phyloP scores from a whole-genome alignment of 352 stramenopile species.

The Globisporangium camurandrum region DNA sequence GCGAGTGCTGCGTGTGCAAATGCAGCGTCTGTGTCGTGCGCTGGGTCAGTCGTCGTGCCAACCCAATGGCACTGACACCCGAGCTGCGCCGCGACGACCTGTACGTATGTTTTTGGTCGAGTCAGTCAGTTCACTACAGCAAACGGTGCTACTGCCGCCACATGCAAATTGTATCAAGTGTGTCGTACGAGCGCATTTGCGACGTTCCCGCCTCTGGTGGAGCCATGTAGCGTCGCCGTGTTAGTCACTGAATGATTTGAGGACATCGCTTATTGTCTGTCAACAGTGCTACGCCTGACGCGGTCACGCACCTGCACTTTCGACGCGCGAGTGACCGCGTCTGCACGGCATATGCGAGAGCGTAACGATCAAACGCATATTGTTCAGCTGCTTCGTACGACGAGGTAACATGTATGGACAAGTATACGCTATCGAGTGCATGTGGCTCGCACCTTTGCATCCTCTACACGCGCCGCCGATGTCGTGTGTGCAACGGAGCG shows the following conservation, averaged over 20 bases:
- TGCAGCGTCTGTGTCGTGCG: conserved; percentile 38
- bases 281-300: neutral
- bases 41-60: conserved; percentile 47
- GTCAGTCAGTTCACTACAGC: neutral
- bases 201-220: conserved; percentile 63
- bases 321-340: conserved; percentile 34
- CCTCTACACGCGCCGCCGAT: conserved; percentile 20
- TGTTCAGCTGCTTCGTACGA: too few species aligned
- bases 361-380: too few species aligned
- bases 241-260: neutral
- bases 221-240: too few species aligned
- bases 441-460: conserved; percentile 68
- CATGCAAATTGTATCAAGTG: too few species aligned
- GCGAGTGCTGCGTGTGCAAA: conserved; percentile 43
- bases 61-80: conserved; percentile 47
- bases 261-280: neutral
- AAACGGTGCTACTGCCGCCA: neutral
- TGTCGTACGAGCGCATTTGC: conserved; percentile 45
- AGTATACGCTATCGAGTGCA: too few species aligned
- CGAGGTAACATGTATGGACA: too few species aligned
- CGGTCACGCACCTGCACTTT: conserved; percentile 31
- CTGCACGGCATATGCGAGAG: too few species aligned
- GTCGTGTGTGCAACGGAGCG: too few species aligned
- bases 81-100: conserved; percentile 60
- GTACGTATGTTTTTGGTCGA: neutral